These are phyloP conservation scores for Salisapilia sapeloensis DNA, from an alignment of 352 stramenopile genomes.

Conservation along the genomic window DNA sequence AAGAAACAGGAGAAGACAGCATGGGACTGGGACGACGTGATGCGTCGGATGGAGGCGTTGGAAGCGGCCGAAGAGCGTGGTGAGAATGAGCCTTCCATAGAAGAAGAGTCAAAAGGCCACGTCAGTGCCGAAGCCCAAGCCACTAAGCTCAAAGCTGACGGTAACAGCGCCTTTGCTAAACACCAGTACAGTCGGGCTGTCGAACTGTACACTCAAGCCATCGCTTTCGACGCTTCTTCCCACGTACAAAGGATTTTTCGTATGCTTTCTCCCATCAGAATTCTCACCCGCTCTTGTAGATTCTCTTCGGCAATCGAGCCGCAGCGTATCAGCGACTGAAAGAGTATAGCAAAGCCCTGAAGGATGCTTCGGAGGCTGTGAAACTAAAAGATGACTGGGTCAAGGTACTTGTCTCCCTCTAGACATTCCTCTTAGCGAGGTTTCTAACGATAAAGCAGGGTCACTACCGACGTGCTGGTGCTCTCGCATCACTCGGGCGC, in stretches of 20 bases:
- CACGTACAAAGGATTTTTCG: conserved; percentile 19
- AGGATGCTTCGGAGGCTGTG: conserved; percentile 43
- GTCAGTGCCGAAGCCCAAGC: conserved; percentile 12
- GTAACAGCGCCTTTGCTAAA: conserved; percentile 61
- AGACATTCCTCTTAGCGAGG: not conserved
- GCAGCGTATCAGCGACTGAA: conserved; percentile 57
- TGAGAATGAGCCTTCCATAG: conserved; percentile 8
- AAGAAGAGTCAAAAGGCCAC: conserved; percentile 12
- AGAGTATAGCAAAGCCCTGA: conserved; percentile 39
- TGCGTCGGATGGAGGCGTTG: conserved; percentile 74
- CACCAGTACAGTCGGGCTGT: conserved; percentile 63
- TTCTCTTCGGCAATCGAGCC: conserved; percentile 69
- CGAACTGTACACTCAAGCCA: conserved; percentile 80
- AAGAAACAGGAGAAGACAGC: conserved; percentile 30
- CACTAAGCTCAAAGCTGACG: conserved; percentile 44
- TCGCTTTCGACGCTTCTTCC: conserved; percentile 45
- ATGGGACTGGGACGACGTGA: conserved; percentile 77
- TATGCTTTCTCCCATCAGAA: not conserved
- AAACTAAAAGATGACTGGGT: conserved; percentile 55
- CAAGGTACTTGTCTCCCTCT: conserved; percentile 21
- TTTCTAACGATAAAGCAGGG: conserved; percentile 11
- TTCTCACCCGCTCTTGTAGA: conserved; percentile 12
- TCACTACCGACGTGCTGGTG: conserved; percentile 60
- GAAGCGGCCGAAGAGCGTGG: conserved; percentile 40
- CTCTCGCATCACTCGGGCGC: conserved; percentile 37